Evolutionary conservation across 805 yeast genomes (phyloP), one percentile per base, ranked within the genome.

Genomic region (Candida arabinofermentans): DNA sequence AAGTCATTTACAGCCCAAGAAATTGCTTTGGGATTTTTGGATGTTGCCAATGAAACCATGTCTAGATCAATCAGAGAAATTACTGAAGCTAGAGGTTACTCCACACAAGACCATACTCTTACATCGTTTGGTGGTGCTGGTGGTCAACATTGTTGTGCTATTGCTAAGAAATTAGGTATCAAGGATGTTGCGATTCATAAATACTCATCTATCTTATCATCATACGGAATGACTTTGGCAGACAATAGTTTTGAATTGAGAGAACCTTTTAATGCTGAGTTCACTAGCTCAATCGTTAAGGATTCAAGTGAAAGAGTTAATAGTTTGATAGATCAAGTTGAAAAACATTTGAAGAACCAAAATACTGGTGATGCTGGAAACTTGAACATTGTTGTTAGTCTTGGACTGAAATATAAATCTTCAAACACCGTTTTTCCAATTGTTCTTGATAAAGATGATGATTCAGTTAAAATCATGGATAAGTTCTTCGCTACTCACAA

Each of bases 311-410:
- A 3, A 71, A 69, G 39, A 42, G 50, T 70, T 17, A 47, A 65
- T 29, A 51, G 67, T 0, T 39, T 70, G 23, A 60, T 57, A 27
- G 42, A 33, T 23, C 71, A 72, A 12, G 59, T 69, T 41, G 57
- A 57, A 26, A 46, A 30, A 55, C 80, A 81, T 0, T 71, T 77
- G 48, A 31, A 52, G 1, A 59, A 52, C 31, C 40, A 37, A 30
- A 32, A 14, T 29, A 64, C 71, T 34, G 87, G 84, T 54, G 69
- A 71, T 24, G 43, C 95, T 93, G 8, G 80, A 90, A 23, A 95
- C 84, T 54, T 81, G 90, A 3, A 77, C 79, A 29, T 62, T 84
- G 46, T 79, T 83, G 81, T 72, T 81, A 9, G 35, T 27, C 21
- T 54, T 47, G 53, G 40, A 46, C 44, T 36, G 38, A 46, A 13